Base-by-base conservation (phyloP, 345 rosid genomes). In the Reutealis trisperma region DNA sequence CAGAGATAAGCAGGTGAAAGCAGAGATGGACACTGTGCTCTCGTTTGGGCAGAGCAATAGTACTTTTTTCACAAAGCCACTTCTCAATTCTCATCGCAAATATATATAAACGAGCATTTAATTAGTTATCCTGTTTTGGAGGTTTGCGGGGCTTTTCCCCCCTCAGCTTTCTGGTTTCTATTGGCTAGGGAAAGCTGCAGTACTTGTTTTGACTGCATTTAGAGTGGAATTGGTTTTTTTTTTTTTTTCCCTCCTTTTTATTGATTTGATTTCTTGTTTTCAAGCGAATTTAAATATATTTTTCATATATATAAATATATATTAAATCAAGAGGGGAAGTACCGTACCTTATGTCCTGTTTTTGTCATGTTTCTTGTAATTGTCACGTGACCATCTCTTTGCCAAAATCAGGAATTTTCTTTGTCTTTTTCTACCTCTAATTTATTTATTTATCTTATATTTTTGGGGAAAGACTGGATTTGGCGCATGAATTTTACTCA, bases 111-210 rank as follows among this genome's bases (percentile, higher is more conserved):
- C 30, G 1, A 37, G 52, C 49, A 4, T 22, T 18, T 9, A 12
- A n/a, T 59, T 7, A 24, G 65, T 25, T 61, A 24, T 37, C 6
- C 0, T 37, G 6, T 37, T 37, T 37, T 62, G 41, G 65, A 27
- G 18, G 14, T 24, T 24, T 62, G 21, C 13, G 19, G 19, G 34
- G 41, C 41, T 37, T 5, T 45, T 5, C 34, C 44, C 4, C 27
- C 24, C 42, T 49, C 73, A 16, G 12, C 59, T 21, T 19, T 8
- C 12, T 47, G 0, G 0, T 72, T 37, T 37, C 21, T 14, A 22
- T 58, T 41, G 65, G 63, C 52, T 15, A 45, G 75, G 65, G 75
- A 58, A 72, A 58, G 37, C 75, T 57, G 75, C 75, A 72, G 75
- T 72, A 44, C 37, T 58, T 22, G 65, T 14, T 41, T 57, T 72